These are phyloP conservation scores for Solanum arcanum DNA, from an alignment of 257 asterid species.

Conservation along the genomic window DNA sequence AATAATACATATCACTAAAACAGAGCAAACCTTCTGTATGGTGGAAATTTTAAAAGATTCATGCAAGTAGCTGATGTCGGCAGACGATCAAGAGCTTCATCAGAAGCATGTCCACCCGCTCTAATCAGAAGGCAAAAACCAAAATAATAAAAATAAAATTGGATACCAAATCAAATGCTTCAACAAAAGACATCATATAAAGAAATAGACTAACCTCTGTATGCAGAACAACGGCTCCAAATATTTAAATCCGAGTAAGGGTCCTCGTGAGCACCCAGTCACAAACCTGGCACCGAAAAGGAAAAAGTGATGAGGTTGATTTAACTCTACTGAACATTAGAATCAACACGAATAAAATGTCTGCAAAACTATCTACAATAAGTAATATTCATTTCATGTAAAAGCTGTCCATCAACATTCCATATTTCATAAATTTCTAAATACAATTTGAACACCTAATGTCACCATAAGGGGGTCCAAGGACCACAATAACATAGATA, in stretches of 20 bases:
- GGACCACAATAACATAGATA: not conserved
- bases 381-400: not conserved
- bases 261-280: constrained; percentile 99
- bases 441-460: not conserved
- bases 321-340: not conserved
- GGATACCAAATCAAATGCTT: not conserved
- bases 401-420: not conserved
- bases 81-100: constrained; percentile 77
- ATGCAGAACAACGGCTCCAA: constrained; percentile 91
- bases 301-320: not conserved
- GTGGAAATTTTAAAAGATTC: constrained; percentile 97
- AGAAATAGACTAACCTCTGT: constrained; percentile 46
- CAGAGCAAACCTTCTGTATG: constrained; percentile 67
- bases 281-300: constrained; percentile 48
- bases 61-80: constrained; percentile 98
- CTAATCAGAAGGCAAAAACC: constrained; percentile 13
- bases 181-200: not conserved
- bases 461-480: not conserved
- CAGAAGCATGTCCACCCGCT: constrained; percentile 87
- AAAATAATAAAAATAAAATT: not conserved
- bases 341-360: not conserved
- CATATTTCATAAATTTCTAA: not conserved
- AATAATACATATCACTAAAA: not conserved
- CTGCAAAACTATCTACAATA: not conserved
- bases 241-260: constrained; percentile 83